These are phyloP conservation scores for Physcia stellaris DNA, from an alignment of 495 filamentous ascomycete species.

Conservation along the genomic window DNA sequence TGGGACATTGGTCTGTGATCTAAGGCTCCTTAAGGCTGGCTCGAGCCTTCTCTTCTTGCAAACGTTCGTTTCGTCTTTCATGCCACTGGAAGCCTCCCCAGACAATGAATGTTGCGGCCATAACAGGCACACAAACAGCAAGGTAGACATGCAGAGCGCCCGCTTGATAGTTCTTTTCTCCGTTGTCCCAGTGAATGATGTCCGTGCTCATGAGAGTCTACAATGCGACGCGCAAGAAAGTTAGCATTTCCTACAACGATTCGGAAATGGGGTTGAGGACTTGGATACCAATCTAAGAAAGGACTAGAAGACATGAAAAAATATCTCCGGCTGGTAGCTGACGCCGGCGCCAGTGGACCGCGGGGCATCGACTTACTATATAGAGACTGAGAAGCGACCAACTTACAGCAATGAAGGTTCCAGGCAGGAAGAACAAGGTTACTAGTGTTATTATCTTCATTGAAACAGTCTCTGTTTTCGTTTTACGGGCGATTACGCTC, in stretches of 20 bases:
- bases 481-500: slow-evolving; percentile 23
- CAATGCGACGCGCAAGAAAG: not conserved
- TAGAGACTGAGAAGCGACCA: not conserved
- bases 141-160: slow-evolving; percentile 10
- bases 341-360: not conserved
- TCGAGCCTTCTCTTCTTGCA: no score
- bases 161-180: not conserved
- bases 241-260: no score
- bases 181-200: slow-evolving; percentile 12
- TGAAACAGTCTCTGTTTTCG: slow-evolving; percentile 26
- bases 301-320: no score
- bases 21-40: no score
- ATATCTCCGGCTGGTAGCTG: not conserved
- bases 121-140: slow-evolving; percentile 10
- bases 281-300: not conserved
- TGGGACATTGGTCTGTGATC: no score
- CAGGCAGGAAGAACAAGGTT: slow-evolving; percentile 27
- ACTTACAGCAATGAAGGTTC: slow-evolving; percentile 27
- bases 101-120: slow-evolving; percentile 6
- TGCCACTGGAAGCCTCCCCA: slow-evolving; percentile 9
- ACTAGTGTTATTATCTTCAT: slow-evolving; percentile 29
- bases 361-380: not conserved
- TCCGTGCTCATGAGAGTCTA: slow-evolving; percentile 25
- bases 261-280: no score
- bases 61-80: no score